Evolutionary conservation across 805 yeast genomes (phyloP), one percentile per base, ranked within the genome.

Genomic region (Debaryomyces hansenii): DNA sequence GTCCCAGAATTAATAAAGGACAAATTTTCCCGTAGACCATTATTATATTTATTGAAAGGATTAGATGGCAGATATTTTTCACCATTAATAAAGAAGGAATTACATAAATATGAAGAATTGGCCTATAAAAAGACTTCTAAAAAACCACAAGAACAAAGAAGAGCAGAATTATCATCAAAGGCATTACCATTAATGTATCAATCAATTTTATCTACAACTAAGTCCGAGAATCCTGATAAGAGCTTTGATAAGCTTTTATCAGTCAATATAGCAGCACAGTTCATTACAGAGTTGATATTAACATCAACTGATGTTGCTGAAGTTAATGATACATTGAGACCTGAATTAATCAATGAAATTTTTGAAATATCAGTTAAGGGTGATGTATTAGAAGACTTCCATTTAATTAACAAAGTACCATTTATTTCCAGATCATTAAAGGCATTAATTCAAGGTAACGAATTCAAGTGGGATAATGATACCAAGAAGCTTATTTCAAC

Each of bases 11-110:
- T 89, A 20, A 70, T 87, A 21, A 70, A 74, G 43, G 85, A 86
- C 54, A 90, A 90, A 64, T 87, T 77, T 58, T 90, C 91, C 29
- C 80, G 99, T 72, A 82, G 96, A 67, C 97, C 97, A 37, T 82
- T 90, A 60, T 69, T 92, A 46, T 91, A 89, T 65, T 71, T 92
- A 47, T 72, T 91, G 50, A 77, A 82, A 46, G 96, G 96, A 4
- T 74, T 85, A 49, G 87, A 85, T 58, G 87, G 90, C 35, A 85
- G 86, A 62, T 91, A 83, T 63, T 92, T 92, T 67, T 78, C 87
- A 16, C 96, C 96, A 43, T 56, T 69, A 7, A 76, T 78, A 36
- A 76, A 82, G 61, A 81, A 80, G 45, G 84, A 84, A 46, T 69
- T 91, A 45, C 59, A 66, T 32, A 77, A 69, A 58, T 85, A 87